Percentiles rank a stretch among this genome's conserved stretches.
Evolutionary conservation across 371 early-diverging fungal species (phyloP).

Genomic region (Mortierella polycephala): DNA sequence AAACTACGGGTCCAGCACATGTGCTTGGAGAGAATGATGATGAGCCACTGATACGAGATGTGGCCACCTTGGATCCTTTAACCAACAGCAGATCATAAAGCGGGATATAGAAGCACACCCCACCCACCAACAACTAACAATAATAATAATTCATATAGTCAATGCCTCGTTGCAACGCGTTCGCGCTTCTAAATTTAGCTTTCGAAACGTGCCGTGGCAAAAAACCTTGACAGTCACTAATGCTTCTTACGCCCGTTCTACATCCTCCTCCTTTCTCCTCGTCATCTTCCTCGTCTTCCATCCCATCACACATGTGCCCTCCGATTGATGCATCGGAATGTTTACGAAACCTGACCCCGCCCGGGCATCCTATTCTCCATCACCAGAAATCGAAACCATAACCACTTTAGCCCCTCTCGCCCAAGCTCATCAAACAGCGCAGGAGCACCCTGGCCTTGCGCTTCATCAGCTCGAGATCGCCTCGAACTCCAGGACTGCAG

Average conservation of each 20-base stretch:
- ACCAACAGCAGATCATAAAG: no score
- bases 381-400: background rate
- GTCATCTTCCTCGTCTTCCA: background rate
- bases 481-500: constrained; percentile 8
- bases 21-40: no score
- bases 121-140: background rate
- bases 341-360: constrained; percentile 40
- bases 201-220: background rate
- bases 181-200: no score
- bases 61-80: no score
- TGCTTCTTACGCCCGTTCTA: background rate
- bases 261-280: constrained; percentile 1
- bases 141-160: no score
- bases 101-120: background rate
- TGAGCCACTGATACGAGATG: no score
- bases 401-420: constrained; percentile 17
- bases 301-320: background rate
- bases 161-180: no score
- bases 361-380: constrained; percentile 37
- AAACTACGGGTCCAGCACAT: no score
- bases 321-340: constrained; percentile 42
- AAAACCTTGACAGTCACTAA: no score
- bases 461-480: constrained; percentile 28
- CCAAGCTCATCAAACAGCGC: constrained; percentile 22
- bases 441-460: constrained; percentile 14